These are phyloP conservation scores for Gymnopilus junonius DNA, from an alignment of 768 basidiomycete species.

Conservation along the genomic window DNA sequence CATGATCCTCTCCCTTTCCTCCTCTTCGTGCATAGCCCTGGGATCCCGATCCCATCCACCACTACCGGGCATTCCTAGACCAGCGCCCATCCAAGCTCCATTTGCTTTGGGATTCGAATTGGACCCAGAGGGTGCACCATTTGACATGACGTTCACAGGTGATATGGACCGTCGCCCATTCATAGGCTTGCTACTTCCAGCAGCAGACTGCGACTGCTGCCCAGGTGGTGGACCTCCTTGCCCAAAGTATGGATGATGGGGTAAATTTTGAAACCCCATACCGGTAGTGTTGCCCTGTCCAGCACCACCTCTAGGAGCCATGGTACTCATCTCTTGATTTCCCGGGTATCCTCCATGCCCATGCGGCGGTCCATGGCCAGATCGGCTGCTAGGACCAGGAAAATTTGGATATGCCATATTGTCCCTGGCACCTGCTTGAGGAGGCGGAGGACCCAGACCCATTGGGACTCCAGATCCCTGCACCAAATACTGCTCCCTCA, in stretches of 20 bases:
- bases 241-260: conserved; percentile 40
- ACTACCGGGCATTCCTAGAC: conserved; percentile 33
- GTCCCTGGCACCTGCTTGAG: conserved; percentile 11
- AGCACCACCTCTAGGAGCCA: conserved; percentile 18
- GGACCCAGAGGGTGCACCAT: conserved; percentile 24
- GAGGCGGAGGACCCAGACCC: conserved; percentile 11
- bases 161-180: conserved; percentile 41
- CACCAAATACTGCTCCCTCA: conserved; percentile 16
- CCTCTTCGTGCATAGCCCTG: conserved; percentile 38
- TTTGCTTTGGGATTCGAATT: conserved; percentile 30
- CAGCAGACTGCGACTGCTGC: conserved; percentile 15
- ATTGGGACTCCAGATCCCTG: conserved; percentile 11
- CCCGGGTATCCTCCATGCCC: conserved; percentile 22
- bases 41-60: conserved; percentile 27
- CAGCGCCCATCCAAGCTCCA: conserved; percentile 40
- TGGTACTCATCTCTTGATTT: conserved; percentile 30
- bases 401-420: conserved; percentile 14
- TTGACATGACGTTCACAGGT: conserved; percentile 36
- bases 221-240: conserved; percentile 26
- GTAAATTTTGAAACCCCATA: conserved; percentile 30
- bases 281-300: conserved; percentile 17
- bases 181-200: conserved; percentile 19
- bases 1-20: conserved; percentile 38
- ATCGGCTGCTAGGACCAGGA: conserved; percentile 8
- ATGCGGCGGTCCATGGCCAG: conserved; percentile 13